Conservation (phyloP, 768 basidiomycete genomes). For the Hemileccinum rubropunctum region DNA sequence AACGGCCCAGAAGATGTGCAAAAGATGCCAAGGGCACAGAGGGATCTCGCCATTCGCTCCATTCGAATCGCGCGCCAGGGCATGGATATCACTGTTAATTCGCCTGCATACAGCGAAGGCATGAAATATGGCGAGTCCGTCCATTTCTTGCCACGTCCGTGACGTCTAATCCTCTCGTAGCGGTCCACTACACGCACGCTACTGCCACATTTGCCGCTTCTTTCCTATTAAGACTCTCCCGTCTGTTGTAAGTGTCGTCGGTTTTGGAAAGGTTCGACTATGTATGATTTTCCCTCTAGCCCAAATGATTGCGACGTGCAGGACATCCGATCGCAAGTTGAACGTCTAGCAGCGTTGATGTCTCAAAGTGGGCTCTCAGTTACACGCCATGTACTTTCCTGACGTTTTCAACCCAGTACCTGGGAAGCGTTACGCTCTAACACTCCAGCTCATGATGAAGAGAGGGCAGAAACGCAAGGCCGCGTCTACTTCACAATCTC, state of each 20-base stretch:
- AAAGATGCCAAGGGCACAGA: slow-evolving; percentile 76
- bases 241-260: slow-evolving; percentile 70
- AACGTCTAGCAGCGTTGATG: slow-evolving; percentile 72
- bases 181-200: slow-evolving; percentile 89
- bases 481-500: slow-evolving; percentile 58
- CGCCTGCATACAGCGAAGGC: slow-evolving; percentile 81
- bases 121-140: slow-evolving; percentile 78
- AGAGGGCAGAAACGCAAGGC: slow-evolving; percentile 61
- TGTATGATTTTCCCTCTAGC: slow-evolving; percentile 37
- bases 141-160: background rate
- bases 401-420: slow-evolving; percentile 58
- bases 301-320: slow-evolving; percentile 79
- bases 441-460: slow-evolving; percentile 87
- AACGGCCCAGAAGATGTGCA: slow-evolving; percentile 84
- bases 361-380: slow-evolving; percentile 60
- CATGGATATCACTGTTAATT: slow-evolving; percentile 82
- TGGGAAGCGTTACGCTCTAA: slow-evolving; percentile 89
- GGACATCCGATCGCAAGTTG: slow-evolving; percentile 74
- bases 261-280: background rate
- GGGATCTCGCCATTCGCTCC: slow-evolving; percentile 76
- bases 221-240: slow-evolving; percentile 79
- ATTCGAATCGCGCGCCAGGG: slow-evolving; percentile 80
- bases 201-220: slow-evolving; percentile 93
- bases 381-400: slow-evolving; percentile 1
- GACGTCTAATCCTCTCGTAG: slow-evolving; percentile 34